Conservation (phyloP, 257 asterid species). For the Solanum virginianum region DNA sequence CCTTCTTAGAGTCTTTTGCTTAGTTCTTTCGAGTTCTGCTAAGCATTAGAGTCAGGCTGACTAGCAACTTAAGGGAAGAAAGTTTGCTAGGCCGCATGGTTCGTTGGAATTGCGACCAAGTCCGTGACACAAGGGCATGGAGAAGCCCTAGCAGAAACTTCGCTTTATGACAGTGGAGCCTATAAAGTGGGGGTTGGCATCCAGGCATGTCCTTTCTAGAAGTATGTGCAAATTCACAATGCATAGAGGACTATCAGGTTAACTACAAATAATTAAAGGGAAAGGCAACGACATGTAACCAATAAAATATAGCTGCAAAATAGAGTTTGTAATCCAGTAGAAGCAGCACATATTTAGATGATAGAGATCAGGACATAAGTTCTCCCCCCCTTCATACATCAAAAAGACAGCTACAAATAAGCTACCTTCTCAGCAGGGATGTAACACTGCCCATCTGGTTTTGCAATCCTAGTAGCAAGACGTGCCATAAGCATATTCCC, state of each 20-base stretch:
- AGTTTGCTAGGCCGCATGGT: too few relatives aligned
- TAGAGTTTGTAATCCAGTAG: neutral
- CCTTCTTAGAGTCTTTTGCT: too few relatives aligned
- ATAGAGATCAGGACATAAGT: neutral
- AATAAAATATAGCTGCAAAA: neutral
- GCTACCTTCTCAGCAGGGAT: conserved; percentile 68
- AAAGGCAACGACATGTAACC: neutral
- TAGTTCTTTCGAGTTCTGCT: too few relatives aligned
- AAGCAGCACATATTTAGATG: neutral
- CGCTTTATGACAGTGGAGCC: neutral
- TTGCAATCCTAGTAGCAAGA: conserved; percentile 88
- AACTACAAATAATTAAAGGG: neutral
- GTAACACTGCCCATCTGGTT: conserved; percentile 82
- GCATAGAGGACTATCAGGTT: neutral
- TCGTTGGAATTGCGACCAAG: too few relatives aligned
- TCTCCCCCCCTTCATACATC: neutral
- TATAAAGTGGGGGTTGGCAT: neutral
- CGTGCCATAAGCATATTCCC: conserved; percentile 95
- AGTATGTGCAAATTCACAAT: neutral
- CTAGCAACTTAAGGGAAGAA: too few relatives aligned
- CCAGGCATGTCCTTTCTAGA: neutral
- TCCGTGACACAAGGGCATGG: too few relatives aligned
- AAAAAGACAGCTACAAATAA: neutral
- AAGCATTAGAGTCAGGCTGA: too few relatives aligned
- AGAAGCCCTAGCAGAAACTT: neutral